These are phyloP conservation scores for Phytopythium oedochilum DNA, from an alignment of 352 stramenopile species.

Conservation along the genomic window DNA sequence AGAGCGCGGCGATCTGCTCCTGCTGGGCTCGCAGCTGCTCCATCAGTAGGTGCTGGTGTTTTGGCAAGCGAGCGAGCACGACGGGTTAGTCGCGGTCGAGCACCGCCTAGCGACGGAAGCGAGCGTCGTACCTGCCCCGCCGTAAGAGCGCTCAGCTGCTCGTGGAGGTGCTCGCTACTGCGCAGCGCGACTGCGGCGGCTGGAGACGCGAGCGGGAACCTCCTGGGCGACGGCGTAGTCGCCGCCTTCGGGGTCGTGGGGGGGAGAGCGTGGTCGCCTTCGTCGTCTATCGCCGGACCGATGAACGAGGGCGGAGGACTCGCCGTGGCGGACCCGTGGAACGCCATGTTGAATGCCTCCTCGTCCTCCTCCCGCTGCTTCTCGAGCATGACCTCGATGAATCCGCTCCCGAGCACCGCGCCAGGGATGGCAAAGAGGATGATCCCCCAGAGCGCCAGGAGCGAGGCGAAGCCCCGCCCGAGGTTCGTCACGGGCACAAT, in stretches of 20 bases:
- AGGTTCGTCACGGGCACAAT: conserved; percentile 40
- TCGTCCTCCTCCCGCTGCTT: conserved; percentile 46
- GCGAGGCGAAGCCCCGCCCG: conserved; percentile 32
- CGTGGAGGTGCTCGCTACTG: conserved; percentile 21
- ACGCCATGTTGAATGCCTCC: conserved; percentile 27
- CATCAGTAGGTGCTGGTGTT: conserved; percentile 35
- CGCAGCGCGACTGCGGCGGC: conserved; percentile 14
- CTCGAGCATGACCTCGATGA: conserved; percentile 69
- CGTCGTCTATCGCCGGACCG: conserved; percentile 16
- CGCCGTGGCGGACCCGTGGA: conserved; percentile 10
- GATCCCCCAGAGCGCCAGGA: conserved; percentile 49
- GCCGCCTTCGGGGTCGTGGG: conserved; percentile 3
- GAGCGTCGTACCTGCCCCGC: conserved; percentile 37
- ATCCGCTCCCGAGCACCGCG: conserved; percentile 49
- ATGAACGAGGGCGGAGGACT: conserved; percentile 16
- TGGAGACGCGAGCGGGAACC: conserved; percentile 11
- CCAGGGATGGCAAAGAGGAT: conserved; percentile 64
- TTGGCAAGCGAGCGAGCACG: neutral
- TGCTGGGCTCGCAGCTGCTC: conserved; percentile 29
- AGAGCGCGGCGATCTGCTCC: conserved; percentile 31
- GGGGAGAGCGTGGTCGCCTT: conserved; percentile 5
- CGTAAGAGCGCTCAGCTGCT: conserved; percentile 26
- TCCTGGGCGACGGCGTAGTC: neutral
- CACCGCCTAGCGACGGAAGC: too few species aligned
- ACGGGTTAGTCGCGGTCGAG: neutral